Evolutionary conservation across 2,329 filamentous ascomycete genomes (phyloP).

Genomic region (Exophiala lecanii-corni): DNA sequence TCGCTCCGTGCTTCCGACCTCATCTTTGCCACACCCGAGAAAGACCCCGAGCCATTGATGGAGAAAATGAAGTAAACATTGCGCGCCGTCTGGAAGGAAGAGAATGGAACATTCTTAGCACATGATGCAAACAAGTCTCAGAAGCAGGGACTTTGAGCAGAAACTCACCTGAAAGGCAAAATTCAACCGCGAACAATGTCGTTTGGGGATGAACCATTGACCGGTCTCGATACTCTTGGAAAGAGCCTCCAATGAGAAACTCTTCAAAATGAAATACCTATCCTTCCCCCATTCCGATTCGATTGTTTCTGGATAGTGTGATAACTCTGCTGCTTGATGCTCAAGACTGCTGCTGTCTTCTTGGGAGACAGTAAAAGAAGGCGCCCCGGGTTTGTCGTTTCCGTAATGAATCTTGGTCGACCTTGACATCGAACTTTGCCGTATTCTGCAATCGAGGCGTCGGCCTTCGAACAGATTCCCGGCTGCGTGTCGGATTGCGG

Average conservation of each 20-base stretch:
- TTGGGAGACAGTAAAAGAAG: slow-evolving; percentile 7
- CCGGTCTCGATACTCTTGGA: slow-evolving; percentile 15
- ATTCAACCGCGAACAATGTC: slow-evolving; percentile 17
- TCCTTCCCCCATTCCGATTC: slow-evolving; percentile 12
- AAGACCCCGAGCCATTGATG: slow-evolving; percentile 17
- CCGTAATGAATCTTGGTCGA: slow-evolving; percentile 22
- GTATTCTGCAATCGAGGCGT: slow-evolving; percentile 19
- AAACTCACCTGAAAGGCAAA: slow-evolving; percentile 15
- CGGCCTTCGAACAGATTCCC: slow-evolving; percentile 12
- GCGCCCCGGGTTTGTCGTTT: slow-evolving; percentile 1
- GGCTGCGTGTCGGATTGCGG: slow-evolving; percentile 15
- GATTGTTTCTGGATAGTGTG: slow-evolving; percentile 14
- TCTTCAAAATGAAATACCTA: slow-evolving; percentile 20
- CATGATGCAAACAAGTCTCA: no score
- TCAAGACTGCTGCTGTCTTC: slow-evolving; percentile 2
- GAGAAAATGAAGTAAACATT: slow-evolving; percentile 19
- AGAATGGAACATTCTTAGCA: no score
- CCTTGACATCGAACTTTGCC: slow-evolving; percentile 9
- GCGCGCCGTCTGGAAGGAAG: slow-evolving; percentile 8
- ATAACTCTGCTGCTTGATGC: slow-evolving; percentile 13
- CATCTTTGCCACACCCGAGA: slow-evolving; percentile 17
- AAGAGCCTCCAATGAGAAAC: slow-evolving; percentile 15
- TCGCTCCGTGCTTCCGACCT: slow-evolving; percentile 12
- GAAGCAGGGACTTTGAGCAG: no score
- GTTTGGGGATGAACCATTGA: slow-evolving; percentile 15